These are phyloP conservation scores for Gillenia trifoliata DNA, from an alignment of 306 rosid species.

Conservation along the genomic window DNA sequence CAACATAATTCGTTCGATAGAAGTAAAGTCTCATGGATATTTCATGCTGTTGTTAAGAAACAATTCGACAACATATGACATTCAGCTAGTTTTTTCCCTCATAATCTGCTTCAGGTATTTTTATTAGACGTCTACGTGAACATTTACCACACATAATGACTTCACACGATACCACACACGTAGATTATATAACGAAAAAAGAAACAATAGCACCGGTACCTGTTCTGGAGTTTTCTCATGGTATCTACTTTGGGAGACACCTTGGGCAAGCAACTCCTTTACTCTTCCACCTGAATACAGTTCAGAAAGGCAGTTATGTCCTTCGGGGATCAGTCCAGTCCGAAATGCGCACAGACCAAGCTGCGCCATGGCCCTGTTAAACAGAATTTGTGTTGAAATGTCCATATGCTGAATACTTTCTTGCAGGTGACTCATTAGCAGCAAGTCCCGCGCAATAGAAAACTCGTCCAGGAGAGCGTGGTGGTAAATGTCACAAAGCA, in stretches of 20 bases:
- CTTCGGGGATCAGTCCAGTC: slow-evolving; percentile 66
- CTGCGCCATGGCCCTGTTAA: slow-evolving; percentile 90
- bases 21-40: too few species aligned
- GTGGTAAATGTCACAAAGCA: slow-evolving; percentile 96
- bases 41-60: too few species aligned
- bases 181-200: background rate
- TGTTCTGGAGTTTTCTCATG: slow-evolving; percentile 98
- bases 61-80: too few species aligned
- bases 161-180: too few species aligned
- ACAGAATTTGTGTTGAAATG: slow-evolving; percentile 87
- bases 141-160: background rate
- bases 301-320: slow-evolving; percentile 84
- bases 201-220: slow-evolving; percentile 29
- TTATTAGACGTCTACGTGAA: background rate
- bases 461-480: slow-evolving; percentile 85
- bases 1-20: too few species aligned
- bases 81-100: too few species aligned
- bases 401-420: slow-evolving; percentile 86
- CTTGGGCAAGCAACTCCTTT: slow-evolving; percentile 94
- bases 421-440: slow-evolving; percentile 95
- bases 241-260: slow-evolving; percentile 84
- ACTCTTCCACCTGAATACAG: slow-evolving; percentile 96
- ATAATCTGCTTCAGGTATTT: background rate
- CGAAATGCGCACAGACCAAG: slow-evolving; percentile 86
- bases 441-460: slow-evolving; percentile 68